These are phyloP conservation scores for Vitis labrusca DNA, from an alignment of 164 flowering plant genomes.

Conservation along the genomic window DNA sequence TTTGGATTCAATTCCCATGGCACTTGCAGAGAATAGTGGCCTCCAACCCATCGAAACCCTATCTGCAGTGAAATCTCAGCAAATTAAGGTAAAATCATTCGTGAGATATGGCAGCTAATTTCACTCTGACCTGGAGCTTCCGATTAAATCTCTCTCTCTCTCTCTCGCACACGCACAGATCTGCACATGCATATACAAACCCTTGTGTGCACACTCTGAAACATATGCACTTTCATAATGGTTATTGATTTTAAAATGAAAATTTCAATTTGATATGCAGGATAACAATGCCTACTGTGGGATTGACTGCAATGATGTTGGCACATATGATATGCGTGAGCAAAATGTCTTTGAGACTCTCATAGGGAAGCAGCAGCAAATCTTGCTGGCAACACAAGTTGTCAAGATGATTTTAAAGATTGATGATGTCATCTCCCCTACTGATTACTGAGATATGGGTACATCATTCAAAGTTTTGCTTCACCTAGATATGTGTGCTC, in stretches of 20 bases:
- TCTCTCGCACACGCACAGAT: background rate
- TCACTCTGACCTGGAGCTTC: background rate
- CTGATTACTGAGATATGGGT: slow-evolving; percentile 51
- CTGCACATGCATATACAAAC: too few species aligned
- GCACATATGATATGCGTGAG: slow-evolving; percentile 93
- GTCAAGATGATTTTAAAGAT: slow-evolving; percentile 97
- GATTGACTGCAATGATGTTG: slow-evolving; percentile 95
- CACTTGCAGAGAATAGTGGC: slow-evolving; percentile 97
- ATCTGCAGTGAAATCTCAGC: slow-evolving; percentile 93
- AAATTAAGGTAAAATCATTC: slow-evolving; percentile 61
- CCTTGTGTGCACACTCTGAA: too few species aligned
- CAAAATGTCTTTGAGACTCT: slow-evolving; percentile 94
- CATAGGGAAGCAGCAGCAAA: slow-evolving; percentile 95
- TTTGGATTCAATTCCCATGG: slow-evolving; percentile 89
- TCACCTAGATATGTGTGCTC: too few species aligned
- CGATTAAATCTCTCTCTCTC: background rate
- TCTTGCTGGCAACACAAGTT: slow-evolving; percentile 91
- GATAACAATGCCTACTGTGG: slow-evolving; percentile 79
- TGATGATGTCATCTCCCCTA: slow-evolving; percentile 85
- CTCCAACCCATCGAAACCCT: slow-evolving; percentile 95
- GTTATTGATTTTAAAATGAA: background rate
- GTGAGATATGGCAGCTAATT: too few species aligned
- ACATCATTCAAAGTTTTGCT: too few species aligned
- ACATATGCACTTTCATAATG: background rate
- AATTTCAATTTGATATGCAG: slow-evolving; percentile 40